These are phyloP conservation scores for Kluyveromyces sp. DNA, from an alignment of 1,139 yeast genomes.

Conservation along the genomic window DNA sequence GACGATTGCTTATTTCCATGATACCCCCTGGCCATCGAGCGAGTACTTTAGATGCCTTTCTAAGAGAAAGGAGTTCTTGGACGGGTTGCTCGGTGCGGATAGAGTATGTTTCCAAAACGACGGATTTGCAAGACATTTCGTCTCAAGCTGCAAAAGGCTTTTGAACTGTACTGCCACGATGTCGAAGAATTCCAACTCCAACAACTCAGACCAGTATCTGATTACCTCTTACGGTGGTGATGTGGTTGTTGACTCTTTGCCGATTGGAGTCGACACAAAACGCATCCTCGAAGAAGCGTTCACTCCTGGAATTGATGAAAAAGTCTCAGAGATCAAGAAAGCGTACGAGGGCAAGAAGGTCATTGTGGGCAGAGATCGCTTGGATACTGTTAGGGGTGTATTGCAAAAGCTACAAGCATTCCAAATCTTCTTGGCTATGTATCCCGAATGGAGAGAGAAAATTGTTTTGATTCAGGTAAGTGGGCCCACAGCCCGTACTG, in stretches of 20 bases:
- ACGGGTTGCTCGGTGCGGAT: constrained; percentile 88
- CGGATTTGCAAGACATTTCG: constrained; percentile 82
- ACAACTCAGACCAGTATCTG: constrained; percentile 27
- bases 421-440: constrained; percentile 76
- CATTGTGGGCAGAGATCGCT: constrained; percentile 76
- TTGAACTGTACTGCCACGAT: constrained; percentile 58
- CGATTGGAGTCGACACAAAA: constrained; percentile 78
- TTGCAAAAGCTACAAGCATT: constrained; percentile 76
- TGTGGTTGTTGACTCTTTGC: constrained; percentile 66
- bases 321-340: constrained; percentile 49
- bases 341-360: constrained; percentile 69
- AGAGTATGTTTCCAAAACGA: constrained; percentile 79
- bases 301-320: constrained; percentile 37
- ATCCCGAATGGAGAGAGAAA: constrained; percentile 84
- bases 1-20: constrained; percentile 74
- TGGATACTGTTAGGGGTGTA: constrained; percentile 77
- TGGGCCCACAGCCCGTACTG: constrained; percentile 44
- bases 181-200: constrained; percentile 29
- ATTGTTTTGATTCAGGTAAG: constrained; percentile 91
- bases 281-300: constrained; percentile 55
- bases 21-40: constrained; percentile 92
- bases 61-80: constrained; percentile 71
- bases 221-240: constrained; percentile 73
- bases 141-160: constrained; percentile 80
- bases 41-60: constrained; percentile 88